A percentile compares a stretch with the other conserved stretches of the same genome.
phyloP scores from a whole-genome alignment of 2,329 filamentous ascomycete genomes.

The Dothidotthia symphoricarpi region DNA sequence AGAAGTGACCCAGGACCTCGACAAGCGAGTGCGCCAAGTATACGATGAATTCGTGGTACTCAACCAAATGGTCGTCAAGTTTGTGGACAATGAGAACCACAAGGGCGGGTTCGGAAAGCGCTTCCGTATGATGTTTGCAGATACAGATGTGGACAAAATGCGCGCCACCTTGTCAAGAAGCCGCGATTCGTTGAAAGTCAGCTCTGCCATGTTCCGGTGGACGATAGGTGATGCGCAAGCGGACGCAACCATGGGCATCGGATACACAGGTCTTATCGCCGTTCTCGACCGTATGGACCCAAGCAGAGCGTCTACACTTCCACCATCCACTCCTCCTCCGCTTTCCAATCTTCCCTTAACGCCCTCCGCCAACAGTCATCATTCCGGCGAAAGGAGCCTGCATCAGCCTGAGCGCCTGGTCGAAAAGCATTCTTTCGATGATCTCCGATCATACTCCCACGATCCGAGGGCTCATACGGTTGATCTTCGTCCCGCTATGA shows the following conservation, averaged over 20 bases:
- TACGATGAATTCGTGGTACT: constrained; percentile 62
- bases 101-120: constrained; percentile 61
- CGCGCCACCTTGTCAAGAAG: constrained; percentile 57
- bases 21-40: constrained; percentile 61
- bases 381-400: not conserved
- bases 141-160: constrained; percentile 62
- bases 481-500: constrained; percentile 10
- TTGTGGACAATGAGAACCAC: constrained; percentile 59
- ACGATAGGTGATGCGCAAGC: constrained; percentile 58
- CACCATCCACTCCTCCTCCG: constrained; percentile 33
- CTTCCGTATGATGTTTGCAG: constrained; percentile 55
- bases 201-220: constrained; percentile 65
- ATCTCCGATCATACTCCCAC: constrained; percentile 11
- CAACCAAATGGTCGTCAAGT: constrained; percentile 60
- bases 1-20: constrained; percentile 63
- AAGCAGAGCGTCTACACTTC: constrained; percentile 24
- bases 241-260: constrained; percentile 62
- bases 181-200: constrained; percentile 62
- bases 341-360: constrained; percentile 33
- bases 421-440: constrained; percentile 20
- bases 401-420: constrained; percentile 7
- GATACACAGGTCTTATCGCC: constrained; percentile 65
- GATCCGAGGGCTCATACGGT: constrained; percentile 13
- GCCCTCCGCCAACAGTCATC: constrained; percentile 17
- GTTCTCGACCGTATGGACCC: constrained; percentile 57